phyloP scores from a whole-genome alignment of 306 rosid species.

The Fragaria ananassa region DNA sequence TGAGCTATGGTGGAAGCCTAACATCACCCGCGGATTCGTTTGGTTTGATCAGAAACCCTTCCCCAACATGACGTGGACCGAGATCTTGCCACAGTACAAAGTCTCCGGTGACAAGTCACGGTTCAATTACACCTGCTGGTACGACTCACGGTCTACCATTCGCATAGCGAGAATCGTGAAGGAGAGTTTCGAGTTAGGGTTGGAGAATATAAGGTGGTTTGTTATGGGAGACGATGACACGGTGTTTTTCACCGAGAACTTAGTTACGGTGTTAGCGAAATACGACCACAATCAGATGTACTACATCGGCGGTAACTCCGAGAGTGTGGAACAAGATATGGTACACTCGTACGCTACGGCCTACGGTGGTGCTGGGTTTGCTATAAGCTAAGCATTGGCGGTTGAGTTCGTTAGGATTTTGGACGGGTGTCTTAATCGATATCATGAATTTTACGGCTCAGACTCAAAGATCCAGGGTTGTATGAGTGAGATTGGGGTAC shows the following conservation, averaged over 20 bases:
- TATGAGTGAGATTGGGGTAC: constrained; percentile 67
- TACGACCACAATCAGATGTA: constrained; percentile 83
- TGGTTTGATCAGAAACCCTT: constrained; percentile 53
- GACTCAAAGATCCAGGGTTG: constrained; percentile 73
- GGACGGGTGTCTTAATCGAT: constrained; percentile 70
- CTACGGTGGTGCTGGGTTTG: constrained; percentile 78
- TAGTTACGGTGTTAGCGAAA: constrained; percentile 50
- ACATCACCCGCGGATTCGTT: constrained; percentile 49
- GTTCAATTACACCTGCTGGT: constrained; percentile 54
- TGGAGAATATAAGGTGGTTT: constrained; percentile 63
- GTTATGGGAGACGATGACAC: constrained; percentile 95
- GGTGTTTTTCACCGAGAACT: constrained; percentile 55
- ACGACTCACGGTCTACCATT: constrained; percentile 63
- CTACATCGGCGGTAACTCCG: constrained; percentile 67
- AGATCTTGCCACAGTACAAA: constrained; percentile 33
- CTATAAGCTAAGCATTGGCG: constrained; percentile 66
- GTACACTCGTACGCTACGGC: constrained; percentile 54
- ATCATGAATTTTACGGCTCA: constrained; percentile 49
- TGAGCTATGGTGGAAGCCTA: constrained; percentile 61
- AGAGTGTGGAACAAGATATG: constrained; percentile 68
- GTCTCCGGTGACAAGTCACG: constrained; percentile 50
- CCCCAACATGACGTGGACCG: constrained; percentile 37
- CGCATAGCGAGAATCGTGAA: constrained; percentile 67
- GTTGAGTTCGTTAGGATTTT: constrained; percentile 50
- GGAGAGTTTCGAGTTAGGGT: constrained; percentile 65